Base-by-base conservation (phyloP, 176 grass and related monocot genomes). In the Musa troglodytarum region DNA sequence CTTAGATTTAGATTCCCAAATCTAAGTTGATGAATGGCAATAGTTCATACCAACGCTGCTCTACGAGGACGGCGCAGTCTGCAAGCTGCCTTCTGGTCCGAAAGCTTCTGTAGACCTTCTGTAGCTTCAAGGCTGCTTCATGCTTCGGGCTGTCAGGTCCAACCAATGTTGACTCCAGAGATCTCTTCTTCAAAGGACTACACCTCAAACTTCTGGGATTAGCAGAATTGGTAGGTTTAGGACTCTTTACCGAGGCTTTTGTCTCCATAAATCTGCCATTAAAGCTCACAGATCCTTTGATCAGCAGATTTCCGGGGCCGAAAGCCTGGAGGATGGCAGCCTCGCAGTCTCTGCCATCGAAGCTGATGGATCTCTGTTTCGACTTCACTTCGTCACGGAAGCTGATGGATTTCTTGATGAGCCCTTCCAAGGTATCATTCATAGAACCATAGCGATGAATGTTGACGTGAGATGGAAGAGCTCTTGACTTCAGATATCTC, bases 41-140 rank as follows among this genome's bases (percentile, higher is more conserved):
- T 2, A 57, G 14, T 57, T 62, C 82, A 68, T 89, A 96, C 92
- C 92, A 96, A 10, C 83, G 86, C 73, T 96, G 92, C 81, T 96
- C 92, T 65, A 89, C 89, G 61, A 96, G 83, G 68, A 96, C 89
- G 50, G 89, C 92, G 26, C 92, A 96, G 79, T 96, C 92, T 5
- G 88, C 92, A 62, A 96, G 88, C 77, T 91, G 92, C 15, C 86
- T 75, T 78, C 92, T 96, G 34, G 89, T 96, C 61, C 89, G 83
- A 65, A 96, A 96, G 54, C 92, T 92, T 84, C 88, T 96, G 69
- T 96, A 92, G 52, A 96, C 78, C 80, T 96, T 96, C 68, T 96
- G 92, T 50, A 96, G 69, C 76, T 79, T 96, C 68, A 84, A 52
- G 43, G 89, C 92, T 66, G 80, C 83, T 74, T 92, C 82, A 21